These are phyloP conservation scores for Candida smagusa DNA, from an alignment of 1,139 yeast species.

Conservation along the genomic window DNA sequence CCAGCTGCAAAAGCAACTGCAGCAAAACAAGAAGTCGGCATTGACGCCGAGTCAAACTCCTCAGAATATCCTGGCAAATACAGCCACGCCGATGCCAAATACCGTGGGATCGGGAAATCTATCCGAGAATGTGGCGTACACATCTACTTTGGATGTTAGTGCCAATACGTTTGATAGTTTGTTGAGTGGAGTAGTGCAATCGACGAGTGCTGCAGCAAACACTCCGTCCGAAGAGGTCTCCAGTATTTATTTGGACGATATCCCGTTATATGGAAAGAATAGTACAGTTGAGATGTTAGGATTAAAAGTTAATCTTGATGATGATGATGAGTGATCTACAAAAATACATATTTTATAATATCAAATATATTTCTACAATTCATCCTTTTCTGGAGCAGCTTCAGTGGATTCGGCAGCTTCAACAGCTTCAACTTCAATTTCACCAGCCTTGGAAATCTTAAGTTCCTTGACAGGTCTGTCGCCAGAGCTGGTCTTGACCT, in stretches of 20 bases:
- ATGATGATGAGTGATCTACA: constrained; percentile 6
- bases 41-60: constrained; percentile 17
- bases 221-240: constrained; percentile 6
- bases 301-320: constrained; percentile 22
- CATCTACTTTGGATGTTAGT: constrained; percentile 21
- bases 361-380: constrained; percentile 17
- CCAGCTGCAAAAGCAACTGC: constrained; percentile 7
- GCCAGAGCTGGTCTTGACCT: constrained; percentile 44
- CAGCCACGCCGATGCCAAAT: constrained; percentile 13
- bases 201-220: constrained; percentile 4
- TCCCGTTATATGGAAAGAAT: constrained; percentile 39
- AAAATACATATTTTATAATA: background rate
- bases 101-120: constrained; percentile 14
- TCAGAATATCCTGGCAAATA: constrained; percentile 14
- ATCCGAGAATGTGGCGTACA: constrained; percentile 8
- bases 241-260: constrained; percentile 35
- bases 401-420: constrained; percentile 7
- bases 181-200: constrained; percentile 24
- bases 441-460: constrained; percentile 49
- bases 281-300: constrained; percentile 39
- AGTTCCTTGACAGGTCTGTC: constrained; percentile 54
- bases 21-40: constrained; percentile 3
- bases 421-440: constrained; percentile 26
- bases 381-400: constrained; percentile 20
- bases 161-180: constrained; percentile 32